Evolutionary conservation across 2,329 filamentous ascomycete species (phyloP), one percentile per base, ranked within the genome.

Genomic region (Phialemoniopsis sp.): DNA sequence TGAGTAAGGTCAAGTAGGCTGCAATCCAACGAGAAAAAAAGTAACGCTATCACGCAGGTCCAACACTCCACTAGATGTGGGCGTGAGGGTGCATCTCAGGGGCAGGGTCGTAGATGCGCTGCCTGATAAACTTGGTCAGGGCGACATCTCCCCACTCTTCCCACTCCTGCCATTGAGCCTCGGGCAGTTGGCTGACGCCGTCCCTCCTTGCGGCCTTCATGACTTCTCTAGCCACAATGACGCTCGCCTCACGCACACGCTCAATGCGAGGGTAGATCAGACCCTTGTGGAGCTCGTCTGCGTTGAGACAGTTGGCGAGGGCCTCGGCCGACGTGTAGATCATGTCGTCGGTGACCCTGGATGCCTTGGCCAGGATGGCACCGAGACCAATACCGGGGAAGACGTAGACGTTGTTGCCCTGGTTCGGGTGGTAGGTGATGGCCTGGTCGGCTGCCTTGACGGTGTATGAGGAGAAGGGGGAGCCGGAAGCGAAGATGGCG

Each of bases 371-470:
- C 36, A 97, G 78, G 58, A 97, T 96, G 49, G 91, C 87, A 45
- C 90, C 93, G 21, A 97, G 81, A 41, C 93, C 93, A 43, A 97
- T 86, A 56, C 91, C 93, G 1, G 93, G 93, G 82, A 98, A 98
- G 45, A 98, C 87, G 60, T 96, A 96, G 71, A 83, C 78, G 54
- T 84, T 84, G 76, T 90, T 90, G 49, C 91, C 90, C 70, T 89
- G 85, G 65, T 87, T 88, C 40, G 85, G 84, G 64, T 86, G 75
- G 67, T 89, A 84, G 28, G 80, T 86, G 49, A 80, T 72, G 37
- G 70, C 68, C 44, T 76, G 71, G 32, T 80, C 78, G 26, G 70
- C 67, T 45, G 68, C 72, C 67, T 84, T 85, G 57, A 79, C 75
- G 39, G 76, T 80, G 57, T 87, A 76, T 3, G 83, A 75, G 17